A percentile compares a stretch with the other conserved stretches of the same genome.
These are phyloP conservation scores for Harringtonia aguacate DNA, from an alignment of 2,329 filamentous ascomycete species.

Conservation along the genomic window DNA sequence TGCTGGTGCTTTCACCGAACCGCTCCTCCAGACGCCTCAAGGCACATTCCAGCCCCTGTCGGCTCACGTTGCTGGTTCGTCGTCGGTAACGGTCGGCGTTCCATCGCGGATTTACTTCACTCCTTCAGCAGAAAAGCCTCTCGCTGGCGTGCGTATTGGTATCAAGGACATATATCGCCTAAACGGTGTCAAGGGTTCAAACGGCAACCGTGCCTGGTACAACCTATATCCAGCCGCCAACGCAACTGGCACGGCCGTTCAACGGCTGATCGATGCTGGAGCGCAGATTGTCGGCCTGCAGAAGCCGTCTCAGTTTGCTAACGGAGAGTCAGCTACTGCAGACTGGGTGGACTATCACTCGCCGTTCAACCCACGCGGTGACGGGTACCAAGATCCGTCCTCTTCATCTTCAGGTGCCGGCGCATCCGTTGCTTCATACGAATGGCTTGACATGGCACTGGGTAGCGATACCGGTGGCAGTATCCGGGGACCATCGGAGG, in stretches of 20 bases:
- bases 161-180: slow-evolving; percentile 52
- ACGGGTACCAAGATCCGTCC: slow-evolving; percentile 34
- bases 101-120: slow-evolving; percentile 47
- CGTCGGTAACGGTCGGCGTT: slow-evolving; percentile 28
- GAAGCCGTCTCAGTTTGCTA: slow-evolving; percentile 34
- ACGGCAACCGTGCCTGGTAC: slow-evolving; percentile 47
- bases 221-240: slow-evolving; percentile 36
- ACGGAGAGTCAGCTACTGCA: slow-evolving; percentile 29
- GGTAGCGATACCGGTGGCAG: slow-evolving; percentile 18
- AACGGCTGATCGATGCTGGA: slow-evolving; percentile 46
- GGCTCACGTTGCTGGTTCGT: slow-evolving; percentile 18
- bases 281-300: slow-evolving; percentile 37
- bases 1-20: slow-evolving; percentile 20
- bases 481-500: slow-evolving; percentile 5
- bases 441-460: slow-evolving; percentile 22
- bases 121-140: slow-evolving; percentile 33
- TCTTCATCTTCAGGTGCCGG: slow-evolving; percentile 27
- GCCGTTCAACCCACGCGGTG: slow-evolving; percentile 33
- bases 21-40: slow-evolving; percentile 19
- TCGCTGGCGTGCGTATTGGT: slow-evolving; percentile 44
- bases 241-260: slow-evolving; percentile 37
- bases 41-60: slow-evolving; percentile 22
- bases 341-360: slow-evolving; percentile 29
- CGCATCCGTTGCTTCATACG: slow-evolving; percentile 19
- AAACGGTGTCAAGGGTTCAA: slow-evolving; percentile 37